Evolutionary conservation across 768 basidiomycete genomes (phyloP), one percentile per base, ranked within the genome.

Genomic region (Amanita inopinata): DNA sequence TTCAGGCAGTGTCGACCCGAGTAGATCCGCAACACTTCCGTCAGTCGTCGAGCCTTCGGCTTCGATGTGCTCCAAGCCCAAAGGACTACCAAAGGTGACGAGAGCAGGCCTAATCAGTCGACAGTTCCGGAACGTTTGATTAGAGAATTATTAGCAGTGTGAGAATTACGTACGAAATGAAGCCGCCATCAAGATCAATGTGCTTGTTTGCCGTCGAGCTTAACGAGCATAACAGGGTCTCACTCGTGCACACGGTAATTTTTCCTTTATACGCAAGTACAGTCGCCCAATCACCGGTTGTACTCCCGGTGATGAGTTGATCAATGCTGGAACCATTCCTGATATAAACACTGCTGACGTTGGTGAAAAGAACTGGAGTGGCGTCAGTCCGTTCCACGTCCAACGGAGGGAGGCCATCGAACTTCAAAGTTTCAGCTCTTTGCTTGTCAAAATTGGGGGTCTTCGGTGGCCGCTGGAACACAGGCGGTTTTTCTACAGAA

Each of bases 361-460:
- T 83, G 14, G 65, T 70, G 67, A 89, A 87, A 9, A 81, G 56
- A 28, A 87, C 61, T 12, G 56, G 41, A 33, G 61, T 61, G 9
- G 64, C 57, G 23, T 56, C 48, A 45, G 56, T 56, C 19, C 62
- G 67, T 22, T 56, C 61, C 0, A 75, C 59, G 25, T 57, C 61
- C 30, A 90, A 61, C 18, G 80, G 80, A 1, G 82, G 81, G 3
- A 84, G 68, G 3, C 83, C 83, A 25, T 83, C 72, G 43, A 74
- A 75, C 45, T 70, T 60, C 8, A 83, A 43, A 1, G 78, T 67
- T 20, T 71, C 69, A 37, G 63, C 55, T 2, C 68, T 69, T 50
- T 83, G 81, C 42, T 71, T 61, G 45, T 72, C 69, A 50, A 76
- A 85, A 50, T 83, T 65, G 3, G 81, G 80, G 0, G 71, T 72